Evolutionary conservation across 2,329 filamentous ascomycete species (phyloP).

Genomic region (Rachicladosporium sp.): DNA sequence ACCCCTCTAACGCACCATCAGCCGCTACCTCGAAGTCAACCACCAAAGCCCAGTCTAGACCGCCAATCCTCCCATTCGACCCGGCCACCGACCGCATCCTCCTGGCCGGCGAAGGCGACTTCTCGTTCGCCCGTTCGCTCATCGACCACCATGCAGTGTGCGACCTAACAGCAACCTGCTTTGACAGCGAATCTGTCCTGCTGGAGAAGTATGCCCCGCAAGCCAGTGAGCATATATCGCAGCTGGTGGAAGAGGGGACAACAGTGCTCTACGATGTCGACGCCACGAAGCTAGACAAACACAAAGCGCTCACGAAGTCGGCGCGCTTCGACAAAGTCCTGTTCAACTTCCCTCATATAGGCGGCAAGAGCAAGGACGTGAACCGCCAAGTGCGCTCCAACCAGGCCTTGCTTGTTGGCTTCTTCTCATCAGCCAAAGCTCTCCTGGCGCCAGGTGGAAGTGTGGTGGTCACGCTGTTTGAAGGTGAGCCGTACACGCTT

Average conservation of each 20-base stretch:
- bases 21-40: no score
- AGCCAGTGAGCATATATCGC: constrained; percentile 45
- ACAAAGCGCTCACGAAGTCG: constrained; percentile 32
- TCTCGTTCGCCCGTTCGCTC: constrained; percentile 62
- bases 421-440: constrained; percentile 46
- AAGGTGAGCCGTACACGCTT: constrained; percentile 84
- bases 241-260: constrained; percentile 36
- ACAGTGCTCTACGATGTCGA: constrained; percentile 52
- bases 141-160: constrained; percentile 53
- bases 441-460: constrained; percentile 44
- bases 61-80: constrained; percentile 55
- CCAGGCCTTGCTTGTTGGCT: constrained; percentile 61
- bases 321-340: constrained; percentile 60
- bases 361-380: constrained; percentile 81
- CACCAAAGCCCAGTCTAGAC: constrained; percentile 4
- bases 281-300: constrained; percentile 47
- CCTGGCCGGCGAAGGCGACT: constrained; percentile 66
- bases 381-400: constrained; percentile 91
- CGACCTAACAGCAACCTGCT: constrained; percentile 56
- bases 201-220: constrained; percentile 57
- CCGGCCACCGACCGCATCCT: constrained; percentile 53
- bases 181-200: constrained; percentile 49
- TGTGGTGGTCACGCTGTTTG: constrained; percentile 79
- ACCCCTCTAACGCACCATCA: no score
- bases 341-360: constrained; percentile 97